Conservation (phyloP, 257 asterid genomes). For the Lavandula angustifolia region DNA sequence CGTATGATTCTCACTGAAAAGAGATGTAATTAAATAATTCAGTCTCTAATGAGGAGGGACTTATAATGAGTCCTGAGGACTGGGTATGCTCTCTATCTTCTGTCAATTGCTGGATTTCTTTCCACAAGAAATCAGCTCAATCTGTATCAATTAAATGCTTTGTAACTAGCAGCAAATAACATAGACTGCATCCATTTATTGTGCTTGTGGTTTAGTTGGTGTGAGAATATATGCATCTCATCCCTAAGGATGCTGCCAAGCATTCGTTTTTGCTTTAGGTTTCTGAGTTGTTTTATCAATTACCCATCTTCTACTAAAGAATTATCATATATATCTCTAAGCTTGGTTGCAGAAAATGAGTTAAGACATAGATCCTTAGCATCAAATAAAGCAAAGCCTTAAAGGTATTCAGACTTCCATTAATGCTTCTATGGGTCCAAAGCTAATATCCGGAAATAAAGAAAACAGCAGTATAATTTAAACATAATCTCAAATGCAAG, state of each 20-base stretch:
- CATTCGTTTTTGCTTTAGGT: not conserved
- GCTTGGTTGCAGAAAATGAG: constrained; percentile 8
- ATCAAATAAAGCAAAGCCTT: constrained; percentile 12
- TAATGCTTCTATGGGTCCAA: not conserved
- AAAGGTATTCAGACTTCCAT: not conserved
- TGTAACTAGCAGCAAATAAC: constrained; percentile 17
- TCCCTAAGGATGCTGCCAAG: constrained; percentile 17
- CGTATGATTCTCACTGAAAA: constrained; percentile 58
- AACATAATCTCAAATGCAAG: not conserved
- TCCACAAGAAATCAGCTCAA: constrained; percentile 30
- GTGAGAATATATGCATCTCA: constrained; percentile 6
- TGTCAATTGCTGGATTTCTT: constrained; percentile 56
- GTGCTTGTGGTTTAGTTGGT: constrained; percentile 17
- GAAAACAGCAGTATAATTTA: not conserved
- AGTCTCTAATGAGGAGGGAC: constrained; percentile 19
- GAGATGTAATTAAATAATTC: constrained; percentile 31
- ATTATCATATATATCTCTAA: not conserved
- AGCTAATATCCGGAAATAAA: constrained; percentile 20
- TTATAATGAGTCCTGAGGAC: constrained; percentile 31
- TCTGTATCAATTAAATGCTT: constrained; percentile 25
- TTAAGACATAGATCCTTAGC: constrained; percentile 21
- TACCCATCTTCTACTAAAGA: constrained; percentile 20
- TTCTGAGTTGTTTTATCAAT: not conserved
- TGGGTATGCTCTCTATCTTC: constrained; percentile 79
- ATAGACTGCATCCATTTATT: constrained; percentile 24